These are phyloP conservation scores for Volutella citrinella DNA, from an alignment of 2,329 filamentous ascomycete species.

Conservation along the genomic window DNA sequence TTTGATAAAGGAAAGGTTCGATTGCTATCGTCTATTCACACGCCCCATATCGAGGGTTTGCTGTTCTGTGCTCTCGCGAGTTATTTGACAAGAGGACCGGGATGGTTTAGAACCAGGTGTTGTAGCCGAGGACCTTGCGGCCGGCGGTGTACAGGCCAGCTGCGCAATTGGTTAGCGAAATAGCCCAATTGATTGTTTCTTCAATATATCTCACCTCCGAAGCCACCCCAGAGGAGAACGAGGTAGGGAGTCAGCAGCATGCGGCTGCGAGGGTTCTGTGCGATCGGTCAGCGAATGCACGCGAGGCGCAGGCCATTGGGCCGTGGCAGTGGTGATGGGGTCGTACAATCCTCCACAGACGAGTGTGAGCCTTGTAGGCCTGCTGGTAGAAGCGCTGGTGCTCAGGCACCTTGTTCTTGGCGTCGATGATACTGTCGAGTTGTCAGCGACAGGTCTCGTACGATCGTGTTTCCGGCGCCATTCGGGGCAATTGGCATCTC, in stretches of 20 bases:
- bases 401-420: conserved; percentile 72
- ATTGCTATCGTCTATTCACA: conserved; percentile 24
- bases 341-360: conserved; percentile 76
- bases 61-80: conserved; percentile 11
- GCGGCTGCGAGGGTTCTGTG: conserved; percentile 62
- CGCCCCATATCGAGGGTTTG: conserved; percentile 20
- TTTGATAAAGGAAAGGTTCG: conserved; percentile 18
- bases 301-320: conserved; percentile 2
- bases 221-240: conserved; percentile 58
- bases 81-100: conserved; percentile 9
- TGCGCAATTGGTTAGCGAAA: conserved; percentile 27
- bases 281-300: conserved; percentile 17
- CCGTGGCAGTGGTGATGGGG: conserved; percentile 11
- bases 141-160: conserved; percentile 67
- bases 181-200: background rate
- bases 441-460: conserved; percentile 27
- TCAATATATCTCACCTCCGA: conserved; percentile 50
- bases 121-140: conserved; percentile 73
- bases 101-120: conserved; percentile 70
- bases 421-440: conserved; percentile 57
- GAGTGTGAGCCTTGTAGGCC: conserved; percentile 65
- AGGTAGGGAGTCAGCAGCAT: conserved; percentile 68
- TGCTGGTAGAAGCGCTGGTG: conserved; percentile 74
- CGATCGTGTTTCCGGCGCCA: conserved; percentile 19
- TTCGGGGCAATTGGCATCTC: conserved; percentile 25